Percentiles rank a stretch among this genome's conserved stretches.
These are phyloP conservation scores for Tritrichomonas musculus DNA, from an alignment of 208 protist genomes.

Conservation along the genomic window DNA sequence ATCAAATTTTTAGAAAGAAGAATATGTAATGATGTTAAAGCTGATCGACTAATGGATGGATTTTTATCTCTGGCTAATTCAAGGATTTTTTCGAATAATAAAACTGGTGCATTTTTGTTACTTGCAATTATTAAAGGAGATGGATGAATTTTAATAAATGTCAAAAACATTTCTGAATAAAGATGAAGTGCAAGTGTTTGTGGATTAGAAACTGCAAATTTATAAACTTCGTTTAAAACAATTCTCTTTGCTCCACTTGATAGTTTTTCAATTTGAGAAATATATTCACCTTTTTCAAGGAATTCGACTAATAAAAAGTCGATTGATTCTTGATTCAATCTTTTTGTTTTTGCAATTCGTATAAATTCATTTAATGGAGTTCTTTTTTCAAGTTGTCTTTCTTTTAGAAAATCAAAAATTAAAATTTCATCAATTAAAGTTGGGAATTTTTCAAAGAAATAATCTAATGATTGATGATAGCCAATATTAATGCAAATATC, in stretches of 20 bases:
- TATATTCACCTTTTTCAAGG: too few relatives aligned
- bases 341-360: neutral
- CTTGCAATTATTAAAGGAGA: neutral
- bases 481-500: neutral
- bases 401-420: neutral
- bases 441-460: neutral
- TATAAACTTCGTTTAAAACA: neutral
- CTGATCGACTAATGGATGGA: neutral
- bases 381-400: neutral
- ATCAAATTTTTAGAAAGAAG: neutral
- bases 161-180: neutral
- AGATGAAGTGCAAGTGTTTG: neutral
- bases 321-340: neutral
- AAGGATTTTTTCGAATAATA: neutral
- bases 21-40: neutral
- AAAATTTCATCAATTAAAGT: neutral
- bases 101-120: neutral
- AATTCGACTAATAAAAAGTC: neutral
- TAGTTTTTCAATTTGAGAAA: neutral
- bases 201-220: neutral
- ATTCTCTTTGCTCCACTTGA: neutral
- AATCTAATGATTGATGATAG: neutral
- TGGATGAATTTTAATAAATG: neutral
- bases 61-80: neutral
- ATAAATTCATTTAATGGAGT: neutral